Evolutionary conservation across 306 rosid genomes (phyloP).

Genomic region (Corylus americana): DNA sequence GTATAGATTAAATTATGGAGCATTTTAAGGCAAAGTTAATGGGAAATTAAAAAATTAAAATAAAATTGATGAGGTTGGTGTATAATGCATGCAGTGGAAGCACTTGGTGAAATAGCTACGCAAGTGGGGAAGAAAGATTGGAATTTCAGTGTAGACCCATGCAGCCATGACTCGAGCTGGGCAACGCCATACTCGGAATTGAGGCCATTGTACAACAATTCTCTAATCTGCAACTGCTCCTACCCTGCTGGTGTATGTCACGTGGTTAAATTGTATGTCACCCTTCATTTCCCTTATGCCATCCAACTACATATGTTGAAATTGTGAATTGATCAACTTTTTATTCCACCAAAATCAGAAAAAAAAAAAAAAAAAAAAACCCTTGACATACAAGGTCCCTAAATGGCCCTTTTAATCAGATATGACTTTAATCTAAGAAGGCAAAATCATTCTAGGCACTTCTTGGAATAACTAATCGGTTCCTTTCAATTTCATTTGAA

Average conservation of each 20-base stretch:
- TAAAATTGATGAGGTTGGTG: neutral
- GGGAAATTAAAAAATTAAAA: neutral
- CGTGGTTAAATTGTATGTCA: conserved; percentile 13
- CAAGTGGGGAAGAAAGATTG: conserved; percentile 29
- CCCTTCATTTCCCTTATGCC: neutral
- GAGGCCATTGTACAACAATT: conserved; percentile 18
- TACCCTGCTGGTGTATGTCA: conserved; percentile 11
- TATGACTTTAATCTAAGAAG: too few relatives aligned
- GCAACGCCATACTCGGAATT: neutral
- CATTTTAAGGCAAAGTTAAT: neutral
- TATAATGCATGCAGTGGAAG: conserved; percentile 8
- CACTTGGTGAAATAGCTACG: neutral
- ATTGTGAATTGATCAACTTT: too few relatives aligned
- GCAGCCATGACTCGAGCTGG: conserved; percentile 13
- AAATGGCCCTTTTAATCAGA: too few relatives aligned
- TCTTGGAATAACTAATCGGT: too few relatives aligned
- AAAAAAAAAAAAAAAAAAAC: too few relatives aligned
- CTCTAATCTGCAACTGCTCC: conserved; percentile 26
- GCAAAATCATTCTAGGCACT: too few relatives aligned
- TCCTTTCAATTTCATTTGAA: too few relatives aligned
- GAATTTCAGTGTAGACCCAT: conserved; percentile 27
- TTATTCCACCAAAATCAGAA: too few relatives aligned
- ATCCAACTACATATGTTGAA: too few relatives aligned
- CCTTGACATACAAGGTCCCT: too few relatives aligned
- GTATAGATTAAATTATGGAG: too few relatives aligned